A percentile compares a stretch with the other conserved stretches of the same genome.
Conservation (phyloP, 495 filamentous ascomycete species). For the Penicillium riverlandense region DNA sequence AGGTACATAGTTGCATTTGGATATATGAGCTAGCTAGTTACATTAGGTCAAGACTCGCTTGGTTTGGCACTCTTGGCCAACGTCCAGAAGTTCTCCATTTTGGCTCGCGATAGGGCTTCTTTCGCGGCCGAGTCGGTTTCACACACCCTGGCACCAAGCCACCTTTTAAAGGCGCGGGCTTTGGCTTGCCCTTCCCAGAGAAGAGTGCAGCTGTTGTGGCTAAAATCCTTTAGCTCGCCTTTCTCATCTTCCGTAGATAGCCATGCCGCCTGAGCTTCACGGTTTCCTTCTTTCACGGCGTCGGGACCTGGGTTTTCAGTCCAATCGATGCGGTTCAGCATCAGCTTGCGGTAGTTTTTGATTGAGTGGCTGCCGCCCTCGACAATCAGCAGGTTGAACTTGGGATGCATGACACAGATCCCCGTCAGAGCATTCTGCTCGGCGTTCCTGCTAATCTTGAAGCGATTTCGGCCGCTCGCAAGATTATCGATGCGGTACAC, state of each 20-base stretch:
- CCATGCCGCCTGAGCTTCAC: conserved; percentile 60
- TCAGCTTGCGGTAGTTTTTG: conserved; percentile 77
- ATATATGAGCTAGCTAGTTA: neutral
- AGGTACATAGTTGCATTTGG: conserved; percentile 8
- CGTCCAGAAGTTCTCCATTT: conserved; percentile 97
- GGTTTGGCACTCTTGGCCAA: conserved; percentile 66
- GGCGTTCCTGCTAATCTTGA: conserved; percentile 86
- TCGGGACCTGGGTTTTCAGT: conserved; percentile 73
- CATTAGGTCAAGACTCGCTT: conserved; percentile 18
- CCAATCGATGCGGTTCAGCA: conserved; percentile 92
- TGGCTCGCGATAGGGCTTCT: conserved; percentile 67
- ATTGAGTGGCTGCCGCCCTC: conserved; percentile 82
- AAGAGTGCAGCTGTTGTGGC: conserved; percentile 68
- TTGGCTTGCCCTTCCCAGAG: conserved; percentile 86
- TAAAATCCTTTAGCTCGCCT: conserved; percentile 71
- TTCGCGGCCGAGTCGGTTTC: conserved; percentile 85
- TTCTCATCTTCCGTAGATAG: conserved; percentile 71
- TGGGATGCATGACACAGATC: conserved; percentile 81
- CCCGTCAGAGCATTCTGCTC: conserved; percentile 82
- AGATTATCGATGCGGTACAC: conserved; percentile 87
- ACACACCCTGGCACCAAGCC: conserved; percentile 69
- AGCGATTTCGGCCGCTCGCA: conserved; percentile 84
- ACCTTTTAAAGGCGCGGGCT: conserved; percentile 70
- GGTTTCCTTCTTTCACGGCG: conserved; percentile 52
- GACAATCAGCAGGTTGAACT: conserved; percentile 80